Evolutionary conservation across 257 asterid species (phyloP), one percentile per base, ranked within the genome.

Genomic region (Solanum infundibuliforme): DNA sequence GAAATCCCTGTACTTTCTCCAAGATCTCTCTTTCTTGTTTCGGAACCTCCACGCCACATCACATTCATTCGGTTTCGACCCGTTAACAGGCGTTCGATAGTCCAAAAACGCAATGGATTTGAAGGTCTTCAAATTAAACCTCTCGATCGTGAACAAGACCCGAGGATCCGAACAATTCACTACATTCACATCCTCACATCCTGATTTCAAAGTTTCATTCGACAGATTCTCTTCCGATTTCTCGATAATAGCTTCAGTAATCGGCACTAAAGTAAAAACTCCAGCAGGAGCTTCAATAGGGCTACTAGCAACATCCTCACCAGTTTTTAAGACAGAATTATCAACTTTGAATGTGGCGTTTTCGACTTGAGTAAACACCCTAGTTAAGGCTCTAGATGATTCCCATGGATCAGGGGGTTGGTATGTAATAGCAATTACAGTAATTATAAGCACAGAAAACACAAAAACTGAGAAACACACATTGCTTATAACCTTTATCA

Each of bases 371-470:
- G 99, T 95, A 91, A 97, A 97, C 74, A 93, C 92, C 89, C 86
- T 94, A 76, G 99, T 94, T 18, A 97, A 91, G n/a, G 99, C 98
- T 90, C 99, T 92, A 13, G 99, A 92, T 31, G 99, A 96, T 87
- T 97, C 99, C 99, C 99, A 97, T 83, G 99, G 99, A 90, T 97
- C 99, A 81, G 99, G 99, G 41, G 99, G 98, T 91, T 97, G 98
- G 90, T 97, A 97, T 48, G 99, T 95, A 88, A 97, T 93, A 87
- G 99, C 99, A 92, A 96, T 90, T 62, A 95, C 95, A 77, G 99
- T 97, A 87, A 95, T 90, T 25, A 96, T 86, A 85, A 96, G 98
- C 83, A 94, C 99, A 39, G 98, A 93, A 91, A 96, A 97, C 8
- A 95, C 99, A 89, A 97, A 97, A 23, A 95, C 95, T 43, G 99